Evolutionary conservation across 352 stramenopile species (phyloP).

Genomic region (Phytophthora europaea): DNA sequence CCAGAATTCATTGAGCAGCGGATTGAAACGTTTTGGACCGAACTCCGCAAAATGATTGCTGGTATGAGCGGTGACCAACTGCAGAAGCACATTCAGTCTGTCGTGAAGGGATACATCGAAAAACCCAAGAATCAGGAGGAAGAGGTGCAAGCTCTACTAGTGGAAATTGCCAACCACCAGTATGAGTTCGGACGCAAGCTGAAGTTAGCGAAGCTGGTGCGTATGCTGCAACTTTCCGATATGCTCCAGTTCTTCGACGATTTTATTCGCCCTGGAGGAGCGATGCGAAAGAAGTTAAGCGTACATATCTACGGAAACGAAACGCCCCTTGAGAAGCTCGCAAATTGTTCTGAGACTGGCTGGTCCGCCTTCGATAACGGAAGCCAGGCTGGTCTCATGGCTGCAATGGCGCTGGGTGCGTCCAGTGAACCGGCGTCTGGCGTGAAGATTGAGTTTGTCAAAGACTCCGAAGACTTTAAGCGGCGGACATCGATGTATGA

Average conservation of each 20-base stretch:
- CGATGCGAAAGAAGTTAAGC: conserved; percentile 60
- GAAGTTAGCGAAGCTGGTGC: conserved; percentile 52
- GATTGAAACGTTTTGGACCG: conserved; percentile 70
- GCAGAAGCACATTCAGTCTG: conserved; percentile 68
- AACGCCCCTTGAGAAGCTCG: conserved; percentile 32
- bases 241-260: conserved; percentile 79
- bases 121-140: conserved; percentile 79
- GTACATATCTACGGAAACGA: conserved; percentile 67
- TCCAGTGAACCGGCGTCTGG: neutral
- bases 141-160: conserved; percentile 61
- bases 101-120: conserved; percentile 73
- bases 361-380: conserved; percentile 27
- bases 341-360: conserved; percentile 26
- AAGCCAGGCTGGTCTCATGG: conserved; percentile 19
- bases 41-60: conserved; percentile 46
- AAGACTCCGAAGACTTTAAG: conserved; percentile 41
- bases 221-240: conserved; percentile 54
- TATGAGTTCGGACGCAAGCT: conserved; percentile 77
- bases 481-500: conserved; percentile 26
- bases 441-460: conserved; percentile 34
- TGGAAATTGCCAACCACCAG: conserved; percentile 73
- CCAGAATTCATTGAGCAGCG: conserved; percentile 74
- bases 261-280: conserved; percentile 44
- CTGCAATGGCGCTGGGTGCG: conserved; percentile 21
- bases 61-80: conserved; percentile 41